Evolutionary conservation across 805 yeast genomes (phyloP).

Genomic region (Candida ortonii): DNA sequence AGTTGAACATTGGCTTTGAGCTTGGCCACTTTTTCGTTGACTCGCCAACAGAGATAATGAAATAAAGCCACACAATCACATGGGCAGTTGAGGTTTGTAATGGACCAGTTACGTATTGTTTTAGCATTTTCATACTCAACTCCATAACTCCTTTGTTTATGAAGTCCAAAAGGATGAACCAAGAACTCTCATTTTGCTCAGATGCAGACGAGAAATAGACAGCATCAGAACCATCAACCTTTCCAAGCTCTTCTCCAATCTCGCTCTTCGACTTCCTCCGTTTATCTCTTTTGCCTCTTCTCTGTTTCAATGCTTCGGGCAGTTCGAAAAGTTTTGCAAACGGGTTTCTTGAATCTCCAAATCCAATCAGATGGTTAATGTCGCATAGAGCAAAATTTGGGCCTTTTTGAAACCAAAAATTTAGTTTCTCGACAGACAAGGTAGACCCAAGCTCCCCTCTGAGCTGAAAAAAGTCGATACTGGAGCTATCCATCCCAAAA

Average conservation of each 20-base stretch:
- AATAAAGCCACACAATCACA: slow-evolving; percentile 73
- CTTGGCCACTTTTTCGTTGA: slow-evolving; percentile 46
- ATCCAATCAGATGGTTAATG: slow-evolving; percentile 70
- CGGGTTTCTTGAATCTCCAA: slow-evolving; percentile 73
- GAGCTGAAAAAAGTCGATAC: slow-evolving; percentile 58
- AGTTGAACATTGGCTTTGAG: slow-evolving; percentile 45
- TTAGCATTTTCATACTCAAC: slow-evolving; percentile 64
- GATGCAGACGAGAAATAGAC: slow-evolving; percentile 27
- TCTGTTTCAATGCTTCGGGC: slow-evolving; percentile 67
- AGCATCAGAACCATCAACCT: slow-evolving; percentile 21
- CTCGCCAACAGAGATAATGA: slow-evolving; percentile 60
- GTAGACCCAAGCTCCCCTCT: slow-evolving; percentile 37
- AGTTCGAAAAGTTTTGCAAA: slow-evolving; percentile 71
- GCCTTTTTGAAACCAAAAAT: slow-evolving; percentile 75
- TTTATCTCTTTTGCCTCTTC: slow-evolving; percentile 69
- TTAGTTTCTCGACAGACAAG: slow-evolving; percentile 44
- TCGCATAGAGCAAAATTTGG: slow-evolving; percentile 75
- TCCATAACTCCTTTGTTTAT: slow-evolving; percentile 64
- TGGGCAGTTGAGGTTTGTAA: slow-evolving; percentile 69
- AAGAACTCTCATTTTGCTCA: slow-evolving; percentile 37
- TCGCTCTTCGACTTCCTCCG: slow-evolving; percentile 43
- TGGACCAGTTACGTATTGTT: slow-evolving; percentile 69
- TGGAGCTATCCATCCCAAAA: slow-evolving; percentile 65
- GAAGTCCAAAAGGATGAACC: slow-evolving; percentile 56
- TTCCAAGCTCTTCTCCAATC: slow-evolving; percentile 10